phyloP scores from a whole-genome alignment of 192 early-diverging fungal genomes.

The Thamnidium elegans region DNA sequence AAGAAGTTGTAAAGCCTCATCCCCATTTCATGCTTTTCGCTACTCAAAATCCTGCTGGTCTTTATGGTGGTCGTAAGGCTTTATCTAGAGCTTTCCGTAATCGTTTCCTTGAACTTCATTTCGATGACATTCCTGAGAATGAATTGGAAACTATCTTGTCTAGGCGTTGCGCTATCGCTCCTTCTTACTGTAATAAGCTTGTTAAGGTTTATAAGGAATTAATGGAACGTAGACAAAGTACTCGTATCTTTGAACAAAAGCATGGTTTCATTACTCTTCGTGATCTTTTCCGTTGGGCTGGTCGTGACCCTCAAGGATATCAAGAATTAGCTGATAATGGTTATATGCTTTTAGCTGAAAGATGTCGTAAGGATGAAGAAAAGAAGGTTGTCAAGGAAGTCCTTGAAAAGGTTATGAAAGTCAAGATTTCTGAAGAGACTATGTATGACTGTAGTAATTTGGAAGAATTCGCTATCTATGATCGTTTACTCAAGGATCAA shows the following conservation, averaged over 20 bases:
- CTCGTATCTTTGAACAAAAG: slow-evolving; percentile 92
- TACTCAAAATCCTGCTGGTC: slow-evolving; percentile 97
- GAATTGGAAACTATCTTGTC: slow-evolving; percentile 92
- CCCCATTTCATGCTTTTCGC: slow-evolving; percentile 97
- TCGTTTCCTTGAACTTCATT: slow-evolving; percentile 95
- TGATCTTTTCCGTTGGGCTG: slow-evolving; percentile 97
- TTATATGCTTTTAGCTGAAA: slow-evolving; percentile 92
- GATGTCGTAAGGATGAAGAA: slow-evolving; percentile 81
- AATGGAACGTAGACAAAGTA: slow-evolving; percentile 68
- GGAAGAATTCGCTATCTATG: slow-evolving; percentile 53
- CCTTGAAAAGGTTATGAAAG: slow-evolving; percentile 79
- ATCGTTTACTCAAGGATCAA: slow-evolving; percentile 24
- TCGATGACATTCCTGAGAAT: slow-evolving; percentile 90
- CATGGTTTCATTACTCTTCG: slow-evolving; percentile 94
- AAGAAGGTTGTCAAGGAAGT: slow-evolving; percentile 74
- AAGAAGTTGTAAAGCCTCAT: slow-evolving; percentile 90
- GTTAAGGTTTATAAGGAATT: slow-evolving; percentile 85
- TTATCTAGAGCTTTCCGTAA: slow-evolving; percentile 96
- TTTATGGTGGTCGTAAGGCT: slow-evolving; percentile 95
- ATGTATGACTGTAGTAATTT: slow-evolving; percentile 61
- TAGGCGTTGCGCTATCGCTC: slow-evolving; percentile 79
- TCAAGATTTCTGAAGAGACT: slow-evolving; percentile 55
- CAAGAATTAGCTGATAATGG: slow-evolving; percentile 91
- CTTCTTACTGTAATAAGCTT: slow-evolving; percentile 79
- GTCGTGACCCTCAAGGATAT: slow-evolving; percentile 72